Base-by-base conservation (phyloP, 805 yeast species). In the Candida tammaniensis region DNA sequence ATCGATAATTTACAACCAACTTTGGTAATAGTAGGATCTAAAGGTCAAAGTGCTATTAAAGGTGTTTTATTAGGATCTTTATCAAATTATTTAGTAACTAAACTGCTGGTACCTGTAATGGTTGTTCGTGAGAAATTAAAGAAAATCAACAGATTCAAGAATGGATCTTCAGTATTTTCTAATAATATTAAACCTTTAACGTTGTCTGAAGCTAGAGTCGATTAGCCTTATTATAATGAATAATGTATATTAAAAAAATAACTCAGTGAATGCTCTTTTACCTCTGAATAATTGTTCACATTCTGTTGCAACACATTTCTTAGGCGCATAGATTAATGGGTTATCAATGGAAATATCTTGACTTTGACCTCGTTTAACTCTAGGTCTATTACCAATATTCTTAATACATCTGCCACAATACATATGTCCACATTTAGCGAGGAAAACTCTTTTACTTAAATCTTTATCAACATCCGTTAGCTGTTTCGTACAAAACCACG, bases 361-460 rank as follows among this genome's bases (percentile, higher is more conserved):
- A 22, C 29, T 30, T 7, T 24, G 27, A 2, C 30, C 35, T 13
- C 13, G n/a, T n/a, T 45, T 49, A 26, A 38, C 40, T 15, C 47
- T 48, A n/a, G 65, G 62, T 33, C 70, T 49, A 46, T 72, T 69
- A 12, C 72, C 72, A n/a, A 82, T 77, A 46, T 78, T 73, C 44
- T 76, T 76, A 15, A 82, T 83, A 59, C 96, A 87, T 26, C 91
- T 59, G 1, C 96, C 96, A 57, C 96, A 87, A 54, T 76, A 87
- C 0, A 80, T 73, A 61, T 87, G 96, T 0, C 96, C 96, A 64
- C 96, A 87, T 24, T 57, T 60, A 0, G 85, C 72, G 13, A 72
- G 69, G 49, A 80, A 87, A 9, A 55, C 36, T 22, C 68, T 35
- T 21, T 32, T 40, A 9, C 49, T 40, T 19, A 60, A 24, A 30